These are phyloP conservation scores for Hirsutella rhossiliensis DNA, from an alignment of 2,329 filamentous ascomycete genomes.

Conservation along the genomic window DNA sequence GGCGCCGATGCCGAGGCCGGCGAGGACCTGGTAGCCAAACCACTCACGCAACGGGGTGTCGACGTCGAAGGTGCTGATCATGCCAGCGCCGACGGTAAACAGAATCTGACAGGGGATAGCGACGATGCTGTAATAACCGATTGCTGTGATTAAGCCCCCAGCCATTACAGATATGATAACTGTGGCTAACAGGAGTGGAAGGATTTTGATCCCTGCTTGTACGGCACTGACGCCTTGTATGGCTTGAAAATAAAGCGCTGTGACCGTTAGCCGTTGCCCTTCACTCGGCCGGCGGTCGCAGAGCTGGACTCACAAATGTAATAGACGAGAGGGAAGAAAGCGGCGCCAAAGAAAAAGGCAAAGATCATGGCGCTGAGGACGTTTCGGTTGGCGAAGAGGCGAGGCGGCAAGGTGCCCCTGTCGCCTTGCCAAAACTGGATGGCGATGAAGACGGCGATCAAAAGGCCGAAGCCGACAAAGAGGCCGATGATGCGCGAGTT, in stretches of 20 bases:
- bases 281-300: too few species aligned
- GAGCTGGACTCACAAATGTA: slow-evolving; percentile 31
- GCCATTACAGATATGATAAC: slow-evolving; percentile 33
- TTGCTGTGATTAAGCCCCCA: slow-evolving; percentile 27
- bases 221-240: slow-evolving; percentile 39
- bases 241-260: slow-evolving; percentile 41
- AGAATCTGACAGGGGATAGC: slow-evolving; percentile 29
- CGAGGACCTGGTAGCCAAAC: slow-evolving; percentile 47
- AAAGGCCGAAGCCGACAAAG: slow-evolving; percentile 33
- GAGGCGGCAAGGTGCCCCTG: slow-evolving; percentile 31
- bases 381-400: slow-evolving; percentile 31
- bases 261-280: too few species aligned
- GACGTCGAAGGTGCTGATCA: slow-evolving; percentile 40
- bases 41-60: slow-evolving; percentile 34
- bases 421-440: slow-evolving; percentile 32
- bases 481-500: slow-evolving; percentile 36
- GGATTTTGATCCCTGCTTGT: slow-evolving; percentile 40
- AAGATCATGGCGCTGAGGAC: slow-evolving; percentile 30
- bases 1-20: slow-evolving; percentile 40
- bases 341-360: slow-evolving; percentile 34
- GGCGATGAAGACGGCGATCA: slow-evolving; percentile 33
- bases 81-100: slow-evolving; percentile 35
- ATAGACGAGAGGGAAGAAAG: slow-evolving; percentile 41
- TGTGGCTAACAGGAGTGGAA: slow-evolving; percentile 38
- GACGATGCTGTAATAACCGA: slow-evolving; percentile 29